Evolutionary conservation across 768 basidiomycete genomes (phyloP), one percentile per base, ranked within the genome.

Genomic region (Russula sp.): DNA sequence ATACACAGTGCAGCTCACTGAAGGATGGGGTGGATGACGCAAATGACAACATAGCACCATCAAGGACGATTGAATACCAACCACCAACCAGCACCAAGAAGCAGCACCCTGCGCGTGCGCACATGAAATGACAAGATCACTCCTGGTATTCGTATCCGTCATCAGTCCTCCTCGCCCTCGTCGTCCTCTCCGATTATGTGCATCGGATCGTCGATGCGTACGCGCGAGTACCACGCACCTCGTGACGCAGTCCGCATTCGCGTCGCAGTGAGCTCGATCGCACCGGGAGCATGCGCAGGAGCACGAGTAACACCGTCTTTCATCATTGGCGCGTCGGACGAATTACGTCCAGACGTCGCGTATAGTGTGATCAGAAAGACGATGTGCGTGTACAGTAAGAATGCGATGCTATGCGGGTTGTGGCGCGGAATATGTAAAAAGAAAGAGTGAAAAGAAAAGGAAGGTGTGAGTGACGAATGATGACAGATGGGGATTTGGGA

Each of bases 331-430:
- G 67, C 59, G 22, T 72, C 64, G 5, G 75, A 56, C 2, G 82
- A 82, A 65, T 88, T 86, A 32, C 80, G 81, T 3, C 88, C 87
- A 18, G 82, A 83, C 0, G 81, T 84, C 7, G 80, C 69, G 72
- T 88, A 92, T 1, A 92, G 76, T 67, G 87, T 81, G 69, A 93
- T 79, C 57, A 95, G 81, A 71, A 82, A 80, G 28, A 88, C 78
- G 56, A 88, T 84, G 70, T 89, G 81, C 7, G 87, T 79, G 74
- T 95, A 94, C 30, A 94, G 71, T 44, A 90, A 65, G 79, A 95
- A 94, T 0, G 90, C 84, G 52, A 88, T 78, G 70, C 88, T 89
- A 10, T 34, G 11, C 26, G 20, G 13, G 48, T 36, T 6, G 24
- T 36, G 22, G 34, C 9, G 58, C 10, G 32, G 44, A 48, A 49